A percentile compares a stretch with the other conserved stretches of the same genome.
These are phyloP conservation scores for Komagataella mondaviorum DNA, from an alignment of 805 yeast species.

Conservation along the genomic window DNA sequence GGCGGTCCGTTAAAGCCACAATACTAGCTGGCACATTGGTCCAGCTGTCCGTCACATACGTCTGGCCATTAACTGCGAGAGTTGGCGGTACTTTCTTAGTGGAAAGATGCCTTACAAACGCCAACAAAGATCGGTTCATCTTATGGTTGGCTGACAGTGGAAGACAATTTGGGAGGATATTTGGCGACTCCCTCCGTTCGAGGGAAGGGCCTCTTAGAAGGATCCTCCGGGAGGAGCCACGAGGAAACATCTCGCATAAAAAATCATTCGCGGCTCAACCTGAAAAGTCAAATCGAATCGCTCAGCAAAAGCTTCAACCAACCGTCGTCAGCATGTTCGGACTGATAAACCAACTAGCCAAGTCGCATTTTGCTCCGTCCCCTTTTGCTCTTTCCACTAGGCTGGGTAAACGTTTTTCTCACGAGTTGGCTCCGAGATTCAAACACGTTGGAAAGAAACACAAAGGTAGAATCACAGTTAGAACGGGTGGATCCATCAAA, in stretches of 20 bases:
- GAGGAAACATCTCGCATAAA: background rate
- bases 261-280: background rate
- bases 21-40: constrained; percentile 79
- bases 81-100: constrained; percentile 11
- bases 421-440: constrained; percentile 68
- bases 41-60: constrained; percentile 56
- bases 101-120: background rate
- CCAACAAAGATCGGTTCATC: constrained; percentile 1
- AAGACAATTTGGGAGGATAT: background rate
- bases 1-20: constrained; percentile 50
- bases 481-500: constrained; percentile 87
- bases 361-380: background rate
- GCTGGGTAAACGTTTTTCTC: constrained; percentile 31
- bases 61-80: constrained; percentile 30
- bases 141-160: background rate
- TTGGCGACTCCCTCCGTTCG: background rate
- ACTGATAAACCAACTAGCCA: background rate
- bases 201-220: background rate
- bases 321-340: background rate
- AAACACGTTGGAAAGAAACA: constrained; percentile 61
- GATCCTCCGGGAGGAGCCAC: background rate
- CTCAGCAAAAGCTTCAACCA: background rate
- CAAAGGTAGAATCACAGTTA: constrained; percentile 89
- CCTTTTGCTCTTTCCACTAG: background rate
- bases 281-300: background rate